A percentile compares a stretch with the other conserved stretches of the same genome.
Evolutionary conservation across 768 basidiomycete genomes (phyloP).

Genomic region (Suillus tomentosus): DNA sequence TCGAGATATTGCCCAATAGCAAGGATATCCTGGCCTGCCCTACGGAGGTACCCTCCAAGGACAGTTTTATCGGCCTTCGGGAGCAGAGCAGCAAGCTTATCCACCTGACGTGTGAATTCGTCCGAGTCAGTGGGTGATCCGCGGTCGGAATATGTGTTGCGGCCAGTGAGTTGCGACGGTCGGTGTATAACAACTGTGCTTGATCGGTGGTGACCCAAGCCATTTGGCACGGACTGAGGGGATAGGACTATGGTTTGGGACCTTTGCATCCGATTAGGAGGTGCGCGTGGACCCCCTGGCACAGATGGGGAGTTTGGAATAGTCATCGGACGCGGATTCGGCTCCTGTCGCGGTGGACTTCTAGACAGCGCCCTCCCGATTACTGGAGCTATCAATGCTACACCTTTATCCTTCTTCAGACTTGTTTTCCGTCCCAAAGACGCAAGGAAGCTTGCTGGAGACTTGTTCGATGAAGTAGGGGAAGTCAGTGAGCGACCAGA

Average conservation of each 20-base stretch:
- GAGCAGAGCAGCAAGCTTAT: conserved; percentile 67
- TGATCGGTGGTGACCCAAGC: conserved; percentile 29
- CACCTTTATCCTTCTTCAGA: conserved; percentile 39
- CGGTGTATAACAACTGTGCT: conserved; percentile 28
- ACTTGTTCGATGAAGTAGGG: conserved; percentile 42
- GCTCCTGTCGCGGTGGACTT: conserved; percentile 34
- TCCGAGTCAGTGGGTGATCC: conserved; percentile 23
- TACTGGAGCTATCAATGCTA: conserved; percentile 30
- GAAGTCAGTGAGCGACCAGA: conserved; percentile 48
- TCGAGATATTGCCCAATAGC: conserved; percentile 88
- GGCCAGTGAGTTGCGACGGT: conserved; percentile 33
- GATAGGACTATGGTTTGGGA: conserved; percentile 65
- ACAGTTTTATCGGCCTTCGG: conserved; percentile 71
- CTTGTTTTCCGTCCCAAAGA: conserved; percentile 75
- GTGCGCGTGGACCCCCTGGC: conserved; percentile 76
- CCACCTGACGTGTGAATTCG: conserved; percentile 68
- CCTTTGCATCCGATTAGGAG: conserved; percentile 60
- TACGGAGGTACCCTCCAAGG: conserved; percentile 70
- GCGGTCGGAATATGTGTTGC: conserved; percentile 15
- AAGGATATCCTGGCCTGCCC: conserved; percentile 77
- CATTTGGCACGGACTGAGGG: conserved; percentile 28
- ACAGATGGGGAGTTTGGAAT: conserved; percentile 49
- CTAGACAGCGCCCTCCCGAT: conserved; percentile 40
- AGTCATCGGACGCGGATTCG: conserved; percentile 33
- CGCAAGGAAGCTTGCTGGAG: conserved; percentile 67